A percentile compares a stretch with the other conserved stretches of the same genome.
phyloP scores from a whole-genome alignment of 257 asterid species.

The Jaltomata sinuosa region DNA sequence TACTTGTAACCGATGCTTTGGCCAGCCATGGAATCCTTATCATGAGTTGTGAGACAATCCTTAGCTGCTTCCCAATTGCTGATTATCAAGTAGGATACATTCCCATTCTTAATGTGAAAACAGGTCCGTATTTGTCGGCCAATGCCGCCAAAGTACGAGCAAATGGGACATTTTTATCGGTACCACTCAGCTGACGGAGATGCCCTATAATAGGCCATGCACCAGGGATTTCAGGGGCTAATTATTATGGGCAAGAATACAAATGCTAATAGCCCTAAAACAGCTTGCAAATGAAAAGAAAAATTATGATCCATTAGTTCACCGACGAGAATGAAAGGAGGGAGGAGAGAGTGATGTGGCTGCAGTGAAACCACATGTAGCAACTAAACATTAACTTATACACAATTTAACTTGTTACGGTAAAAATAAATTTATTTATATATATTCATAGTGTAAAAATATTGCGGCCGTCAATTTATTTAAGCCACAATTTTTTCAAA shows the following conservation, averaged over 20 bases:
- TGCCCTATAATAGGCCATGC: slow-evolving; percentile 60
- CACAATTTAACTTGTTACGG: too few species aligned
- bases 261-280: neutral
- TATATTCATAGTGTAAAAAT: too few species aligned
- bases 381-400: too few species aligned
- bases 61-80: slow-evolving; percentile 46
- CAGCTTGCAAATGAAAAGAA: neutral
- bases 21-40: slow-evolving; percentile 24
- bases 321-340: neutral
- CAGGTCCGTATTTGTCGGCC: slow-evolving; percentile 46
- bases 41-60: slow-evolving; percentile 49
- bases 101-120: slow-evolving; percentile 29
- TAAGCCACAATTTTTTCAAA: too few species aligned
- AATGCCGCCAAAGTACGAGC: slow-evolving; percentile 15
- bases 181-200: slow-evolving; percentile 22
- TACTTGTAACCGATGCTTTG: slow-evolving; percentile 30
- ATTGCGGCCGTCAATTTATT: too few species aligned
- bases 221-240: slow-evolving; percentile 38
- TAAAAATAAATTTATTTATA: too few species aligned
- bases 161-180: neutral
- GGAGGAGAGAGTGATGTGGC: too few species aligned
- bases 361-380: too few species aligned
- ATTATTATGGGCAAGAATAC: neutral
- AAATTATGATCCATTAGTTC: neutral
- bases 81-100: slow-evolving; percentile 18